These are phyloP conservation scores for Linum lewisii DNA, from an alignment of 345 rosid species.

Conservation along the genomic window DNA sequence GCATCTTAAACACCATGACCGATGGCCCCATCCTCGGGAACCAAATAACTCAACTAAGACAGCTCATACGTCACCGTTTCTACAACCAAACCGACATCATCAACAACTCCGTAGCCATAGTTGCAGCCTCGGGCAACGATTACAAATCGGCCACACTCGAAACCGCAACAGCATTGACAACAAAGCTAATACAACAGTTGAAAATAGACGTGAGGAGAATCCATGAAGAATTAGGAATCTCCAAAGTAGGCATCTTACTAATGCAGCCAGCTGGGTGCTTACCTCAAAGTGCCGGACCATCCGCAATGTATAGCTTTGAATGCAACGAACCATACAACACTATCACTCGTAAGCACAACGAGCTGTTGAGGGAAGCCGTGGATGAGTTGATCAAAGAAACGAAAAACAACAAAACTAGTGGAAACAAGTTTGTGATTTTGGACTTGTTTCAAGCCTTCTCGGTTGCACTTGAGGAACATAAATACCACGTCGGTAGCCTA, in stretches of 20 bases:
- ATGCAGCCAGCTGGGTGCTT: constrained; percentile 30
- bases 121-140: constrained; percentile 42
- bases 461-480: neutral
- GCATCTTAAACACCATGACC: constrained; percentile 32
- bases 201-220: constrained; percentile 15
- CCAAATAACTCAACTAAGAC: constrained; percentile 32
- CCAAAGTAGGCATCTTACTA: constrained; percentile 13
- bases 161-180: constrained; percentile 13
- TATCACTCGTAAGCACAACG: constrained; percentile 20
- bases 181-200: constrained; percentile 11
- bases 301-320: constrained; percentile 7
- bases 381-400: constrained; percentile 14
- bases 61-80: constrained; percentile 15
- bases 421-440: neutral
- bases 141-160: constrained; percentile 18
- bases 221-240: constrained; percentile 15
- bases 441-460: neutral
- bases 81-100: constrained; percentile 27
- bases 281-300: constrained; percentile 9
- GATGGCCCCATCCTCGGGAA: constrained; percentile 35
- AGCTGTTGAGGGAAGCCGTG: constrained; percentile 9
- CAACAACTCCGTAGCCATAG: constrained; percentile 28
- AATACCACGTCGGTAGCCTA: neutral
- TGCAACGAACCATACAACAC: constrained; percentile 19
- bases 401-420: neutral